Base-by-base conservation (phyloP, 768 basidiomycete species). In the Hirschioporus abietinus region DNA sequence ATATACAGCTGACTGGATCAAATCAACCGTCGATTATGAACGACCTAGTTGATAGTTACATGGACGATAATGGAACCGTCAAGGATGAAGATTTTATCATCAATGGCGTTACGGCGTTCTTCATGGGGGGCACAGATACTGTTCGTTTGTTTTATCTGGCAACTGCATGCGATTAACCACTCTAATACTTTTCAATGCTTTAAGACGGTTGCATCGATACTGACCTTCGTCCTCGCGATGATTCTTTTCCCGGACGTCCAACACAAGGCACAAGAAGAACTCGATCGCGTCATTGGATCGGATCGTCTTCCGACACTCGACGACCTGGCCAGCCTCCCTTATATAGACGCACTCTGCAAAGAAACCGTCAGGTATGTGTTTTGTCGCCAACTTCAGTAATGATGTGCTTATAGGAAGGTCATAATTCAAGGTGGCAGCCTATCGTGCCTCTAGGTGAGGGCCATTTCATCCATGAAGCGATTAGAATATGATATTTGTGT, bases 161-260 rank as follows among this genome's bases (percentile, higher is more conserved):
- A 85, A 86, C 73, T 80, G 68, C 58, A 77, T 72, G 30, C 25
- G 17, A 63, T 27, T 35, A 26, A 35, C 61, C 58, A 4, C 35
- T 27, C 20, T 1, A 26, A 26, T 7, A 27, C 66, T 65, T 58
- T 66, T 52, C 34, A 64, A 34, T 57, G 34, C 59, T 65, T 66
- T 0, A 74, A 89, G 88, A 88, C 85, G 23, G 87, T 88, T 68
- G 86, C 87, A 58, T 79, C 84, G 0, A 79, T 86, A 67, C 82
- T 86, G 71, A 81, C 86, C 0, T 83, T 88, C 68, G 88, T 87
- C 76, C 78, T 89, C 60, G 87, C 86, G 42, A 80, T 89, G 80
- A 74, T 84, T 1, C 78, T 87, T 27, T 77, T 84, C 71, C 88
- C 87, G 7, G 83, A 83, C 58, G 84, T 76, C 30, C 80, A 80